Conservation (phyloP, 176 grass and related monocot species). For the Luzula sylvatica region DNA sequence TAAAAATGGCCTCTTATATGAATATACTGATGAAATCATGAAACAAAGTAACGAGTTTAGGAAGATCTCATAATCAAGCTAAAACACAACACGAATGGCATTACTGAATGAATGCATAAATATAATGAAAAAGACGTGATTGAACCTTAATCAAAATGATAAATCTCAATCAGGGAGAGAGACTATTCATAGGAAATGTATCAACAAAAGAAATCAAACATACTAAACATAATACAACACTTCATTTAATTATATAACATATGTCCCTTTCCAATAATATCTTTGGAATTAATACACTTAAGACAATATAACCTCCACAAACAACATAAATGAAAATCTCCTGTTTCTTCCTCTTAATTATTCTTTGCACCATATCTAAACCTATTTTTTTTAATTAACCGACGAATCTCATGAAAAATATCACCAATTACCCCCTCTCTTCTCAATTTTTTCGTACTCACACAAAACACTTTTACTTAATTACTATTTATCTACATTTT, state of each 20-base stretch:
- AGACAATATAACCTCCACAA: constrained; percentile 1
- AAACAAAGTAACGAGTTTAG: no score
- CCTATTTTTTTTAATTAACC: not conserved
- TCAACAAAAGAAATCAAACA: not conserved
- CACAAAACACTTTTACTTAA: constrained; percentile 1
- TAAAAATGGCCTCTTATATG: no score
- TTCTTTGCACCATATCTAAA: constrained; percentile 7
- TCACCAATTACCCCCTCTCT: not conserved
- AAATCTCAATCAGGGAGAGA: not conserved
- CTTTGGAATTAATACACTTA: constrained; percentile 10
- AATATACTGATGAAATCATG: no score
- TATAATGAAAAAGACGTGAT: no score
- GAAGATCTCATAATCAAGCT: no score
- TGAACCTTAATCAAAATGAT: constrained; percentile 17
- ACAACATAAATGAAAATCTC: not conserved
- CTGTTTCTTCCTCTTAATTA: constrained; percentile 1
- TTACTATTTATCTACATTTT: constrained; percentile 33
- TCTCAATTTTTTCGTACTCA: constrained; percentile 8
- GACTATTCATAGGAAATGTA: not conserved
- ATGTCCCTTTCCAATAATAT: constrained; percentile 1
- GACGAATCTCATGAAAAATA: not conserved
- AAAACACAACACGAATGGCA: no score
- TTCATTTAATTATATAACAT: constrained; percentile 3
- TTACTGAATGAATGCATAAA: no score
- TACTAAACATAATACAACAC: not conserved